Conservation (phyloP, 2,329 filamentous ascomycete species). For the Phialophora verrucosa region DNA sequence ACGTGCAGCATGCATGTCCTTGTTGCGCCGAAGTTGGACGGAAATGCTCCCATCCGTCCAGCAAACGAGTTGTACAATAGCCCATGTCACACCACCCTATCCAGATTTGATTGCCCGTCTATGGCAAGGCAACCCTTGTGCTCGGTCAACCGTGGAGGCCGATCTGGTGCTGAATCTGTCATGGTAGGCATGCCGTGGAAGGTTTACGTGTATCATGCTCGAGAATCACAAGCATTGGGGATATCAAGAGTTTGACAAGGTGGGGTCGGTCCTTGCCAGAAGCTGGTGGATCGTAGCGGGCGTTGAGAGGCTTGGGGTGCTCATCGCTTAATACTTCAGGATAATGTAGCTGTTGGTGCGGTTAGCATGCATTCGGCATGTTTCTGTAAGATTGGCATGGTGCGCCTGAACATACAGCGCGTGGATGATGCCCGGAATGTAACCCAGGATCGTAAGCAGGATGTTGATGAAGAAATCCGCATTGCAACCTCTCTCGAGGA, state of each 20-base stretch:
- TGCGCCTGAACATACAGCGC: constrained; percentile 68
- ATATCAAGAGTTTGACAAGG: constrained; percentile 35
- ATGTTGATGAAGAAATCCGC: constrained; percentile 92
- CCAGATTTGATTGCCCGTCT: constrained; percentile 15
- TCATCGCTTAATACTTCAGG: constrained; percentile 73
- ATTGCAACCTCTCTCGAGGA: constrained; percentile 90
- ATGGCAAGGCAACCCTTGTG: constrained; percentile 5
- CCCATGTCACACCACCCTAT: constrained; percentile 26
- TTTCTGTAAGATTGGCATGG: constrained; percentile 5
- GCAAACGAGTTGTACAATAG: constrained; percentile 27
- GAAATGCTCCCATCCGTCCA: constrained; percentile 29
- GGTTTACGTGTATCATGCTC: constrained; percentile 27
- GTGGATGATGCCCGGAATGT: constrained; percentile 86
- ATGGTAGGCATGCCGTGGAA: constrained; percentile 15
- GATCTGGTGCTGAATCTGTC: constrained; percentile 11
- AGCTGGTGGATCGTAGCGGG: constrained; percentile 33
- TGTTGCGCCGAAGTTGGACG: constrained; percentile 30
- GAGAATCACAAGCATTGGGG: constrained; percentile 36
- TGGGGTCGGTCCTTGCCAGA: constrained; percentile 36
- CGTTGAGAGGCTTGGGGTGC: constrained; percentile 36
- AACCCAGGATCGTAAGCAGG: constrained; percentile 77
- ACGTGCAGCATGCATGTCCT: constrained; percentile 26
- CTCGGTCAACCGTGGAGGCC: constrained; percentile 8
- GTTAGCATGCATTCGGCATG: constrained; percentile 25
- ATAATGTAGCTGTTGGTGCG: constrained; percentile 72